Evolutionary conservation across 2,329 filamentous ascomycete species (phyloP), one percentile per base, ranked within the genome.

Genomic region (Neoscytalidium dimidiatum): DNA sequence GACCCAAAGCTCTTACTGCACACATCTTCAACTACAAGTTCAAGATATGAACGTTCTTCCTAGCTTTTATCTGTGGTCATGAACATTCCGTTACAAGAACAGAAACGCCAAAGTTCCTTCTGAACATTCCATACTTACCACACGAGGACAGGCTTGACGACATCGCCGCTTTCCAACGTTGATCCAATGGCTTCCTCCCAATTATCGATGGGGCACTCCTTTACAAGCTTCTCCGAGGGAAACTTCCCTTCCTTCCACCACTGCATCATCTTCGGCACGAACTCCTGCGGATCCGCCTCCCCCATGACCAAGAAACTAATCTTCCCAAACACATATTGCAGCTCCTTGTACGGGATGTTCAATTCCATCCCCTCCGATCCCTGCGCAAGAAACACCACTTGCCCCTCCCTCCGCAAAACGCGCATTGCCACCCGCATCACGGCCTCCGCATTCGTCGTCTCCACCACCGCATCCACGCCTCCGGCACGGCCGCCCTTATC

Each of bases 271-370:
- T 44, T 38, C 21, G 61, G 61, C 9, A 63, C 19, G 21, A 41
- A 53, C 9, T 53, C 33, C 41, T 83, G 79, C 58, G 80, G 76
- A 31, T 73, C 70, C 6, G 77, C 75, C 41, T 82, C 78, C 0
- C 80, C 80, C 41, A 83, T 79, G 13, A 78, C 76, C 81, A 85
- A 83, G 67, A 82, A 83, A 19, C 31, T 51, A 14, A 78, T 76
- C 68, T 83, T 84, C 0, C 80, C 82, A 8, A 74, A 74, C 11
- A 78, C 72, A 81, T 85, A 83, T 26, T 51, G 48, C 67, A 83
- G 83, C 19, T 74, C 72, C 31, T 82, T 79, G 57, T 80, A 76
- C 3, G 75, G 75, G 4, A 85, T 68, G 3, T 71, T 72, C 7
- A 84, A 62, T 23, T 75, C 73, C 2, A 76, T 74, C 4, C 80